phyloP scores from a whole-genome alignment of 768 basidiomycete species.

The Leucocoprinus birnbaumii region DNA sequence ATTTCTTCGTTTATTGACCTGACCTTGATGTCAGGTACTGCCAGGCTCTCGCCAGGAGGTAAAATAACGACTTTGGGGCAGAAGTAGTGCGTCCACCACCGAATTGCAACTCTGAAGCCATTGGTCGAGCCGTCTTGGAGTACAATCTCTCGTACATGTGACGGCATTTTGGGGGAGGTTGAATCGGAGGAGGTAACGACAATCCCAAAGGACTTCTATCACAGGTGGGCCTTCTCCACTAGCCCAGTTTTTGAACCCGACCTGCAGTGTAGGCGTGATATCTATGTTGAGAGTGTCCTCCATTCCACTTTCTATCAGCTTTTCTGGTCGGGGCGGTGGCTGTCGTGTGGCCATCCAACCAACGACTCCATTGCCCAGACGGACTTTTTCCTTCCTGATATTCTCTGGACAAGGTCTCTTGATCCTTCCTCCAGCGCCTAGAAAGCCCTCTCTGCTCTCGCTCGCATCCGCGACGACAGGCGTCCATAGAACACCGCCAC shows the following conservation, averaged over 20 bases:
- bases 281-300: conserved; percentile 9
- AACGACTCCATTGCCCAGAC: conserved; percentile 16
- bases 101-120: neutral
- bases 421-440: conserved; percentile 2
- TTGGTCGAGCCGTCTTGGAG: neutral
- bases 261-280: conserved; percentile 12
- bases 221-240: conserved; percentile 15
- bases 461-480: conserved; percentile 37
- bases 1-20: neutral
- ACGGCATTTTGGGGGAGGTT: conserved; percentile 41
- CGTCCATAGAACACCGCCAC: conserved; percentile 63
- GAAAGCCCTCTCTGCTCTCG: neutral
- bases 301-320: conserved; percentile 21
- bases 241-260: conserved; percentile 12
- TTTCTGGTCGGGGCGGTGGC: conserved; percentile 36
- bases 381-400: conserved; percentile 6
- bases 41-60: neutral
- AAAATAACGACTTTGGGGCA: conserved; percentile 6
- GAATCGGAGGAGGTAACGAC: conserved; percentile 57
- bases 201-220: conserved; percentile 56
- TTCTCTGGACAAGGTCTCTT: conserved; percentile 5
- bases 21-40: neutral
- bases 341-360: conserved; percentile 66
- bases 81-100: conserved; percentile 6
- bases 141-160: conserved; percentile 20